Evolutionary conservation across 345 rosid genomes (phyloP).

Genomic region (Leavenworthia alabamica): DNA sequence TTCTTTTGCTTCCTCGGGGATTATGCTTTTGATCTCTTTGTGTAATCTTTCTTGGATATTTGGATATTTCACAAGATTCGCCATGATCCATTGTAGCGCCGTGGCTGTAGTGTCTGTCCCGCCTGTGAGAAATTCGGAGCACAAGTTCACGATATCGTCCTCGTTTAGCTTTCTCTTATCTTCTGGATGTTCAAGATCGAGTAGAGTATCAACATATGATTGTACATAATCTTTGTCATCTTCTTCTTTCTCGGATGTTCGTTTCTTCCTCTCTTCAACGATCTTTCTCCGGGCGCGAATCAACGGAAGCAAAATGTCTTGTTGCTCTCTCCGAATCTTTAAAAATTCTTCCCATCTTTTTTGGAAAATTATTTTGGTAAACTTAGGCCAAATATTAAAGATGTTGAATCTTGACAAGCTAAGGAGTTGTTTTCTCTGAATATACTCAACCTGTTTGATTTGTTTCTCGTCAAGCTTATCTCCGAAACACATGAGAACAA

Average conservation of each 20-base stretch:
- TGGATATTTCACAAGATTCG: conserved; percentile 29
- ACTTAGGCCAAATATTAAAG: conserved; percentile 26
- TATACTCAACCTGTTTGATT: conserved; percentile 12
- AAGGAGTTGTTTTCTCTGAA: conserved; percentile 6
- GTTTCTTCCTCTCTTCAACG: conserved; percentile 6
- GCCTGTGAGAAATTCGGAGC: conserved; percentile 26
- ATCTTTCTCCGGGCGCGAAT: conserved; percentile 31
- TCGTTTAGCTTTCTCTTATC: not conserved
- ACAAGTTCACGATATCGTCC: conserved; percentile 2
- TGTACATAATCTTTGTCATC: not conserved
- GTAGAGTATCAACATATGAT: too few species aligned
- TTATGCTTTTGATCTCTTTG: conserved; percentile 15
- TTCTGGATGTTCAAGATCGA: not conserved
- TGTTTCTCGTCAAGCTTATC: too few species aligned
- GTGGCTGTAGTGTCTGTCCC: conserved; percentile 35
- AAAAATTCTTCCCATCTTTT: conserved; percentile 23
- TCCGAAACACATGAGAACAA: too few species aligned
- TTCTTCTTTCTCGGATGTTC: not conserved
- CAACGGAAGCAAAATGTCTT: conserved; percentile 22
- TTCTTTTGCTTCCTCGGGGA: not conserved
- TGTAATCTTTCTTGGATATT: conserved; percentile 19
- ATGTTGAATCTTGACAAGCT: not conserved
- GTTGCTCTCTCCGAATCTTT: not conserved
- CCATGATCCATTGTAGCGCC: conserved; percentile 39
- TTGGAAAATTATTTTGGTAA: conserved; percentile 21